Evolutionary conservation across 73 alveolate species (phyloP).

Genomic region (Uronychia binucleata): DNA sequence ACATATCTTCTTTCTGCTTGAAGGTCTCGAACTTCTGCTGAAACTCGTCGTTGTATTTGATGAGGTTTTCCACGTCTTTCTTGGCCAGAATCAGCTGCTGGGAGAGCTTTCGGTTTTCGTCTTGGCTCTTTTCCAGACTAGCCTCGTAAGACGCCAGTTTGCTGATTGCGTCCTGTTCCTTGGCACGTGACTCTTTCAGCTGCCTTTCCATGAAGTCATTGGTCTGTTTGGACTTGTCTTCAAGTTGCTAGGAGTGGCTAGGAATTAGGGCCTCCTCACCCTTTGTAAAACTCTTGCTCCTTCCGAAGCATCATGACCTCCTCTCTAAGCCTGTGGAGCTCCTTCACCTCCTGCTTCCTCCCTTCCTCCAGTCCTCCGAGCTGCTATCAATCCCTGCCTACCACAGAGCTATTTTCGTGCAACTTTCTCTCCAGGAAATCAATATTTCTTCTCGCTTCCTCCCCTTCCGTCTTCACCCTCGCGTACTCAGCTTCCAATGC

Average conservation of each 20-base stretch:
- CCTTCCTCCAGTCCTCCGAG: conserved; percentile 53
- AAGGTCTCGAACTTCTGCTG: conserved; percentile 21
- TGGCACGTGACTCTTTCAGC: conserved; percentile 20
- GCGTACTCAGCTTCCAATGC: conserved; percentile 16
- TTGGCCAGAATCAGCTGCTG: conserved; percentile 23
- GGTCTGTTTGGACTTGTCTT: conserved; percentile 1
- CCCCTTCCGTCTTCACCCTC: conserved; percentile 12
- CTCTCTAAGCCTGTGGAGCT: conserved; percentile 37
- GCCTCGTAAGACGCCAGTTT: conserved; percentile 16
- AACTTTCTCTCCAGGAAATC: conserved; percentile 36
- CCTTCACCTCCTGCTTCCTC: conserved; percentile 41
- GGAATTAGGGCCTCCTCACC: too few species aligned
- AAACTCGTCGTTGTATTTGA: conserved; percentile 38
- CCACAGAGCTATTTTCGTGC: conserved; percentile 21
- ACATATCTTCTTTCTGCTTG: conserved; percentile 29
- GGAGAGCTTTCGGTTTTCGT: conserved; percentile 12
- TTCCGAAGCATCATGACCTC: conserved; percentile 14
- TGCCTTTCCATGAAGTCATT: conserved; percentile 6
- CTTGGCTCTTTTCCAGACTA: conserved; percentile 15
- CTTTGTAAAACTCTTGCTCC: conserved; percentile 48
- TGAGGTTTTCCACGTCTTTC: conserved; percentile 29
- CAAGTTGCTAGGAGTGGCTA: conserved; percentile 35
- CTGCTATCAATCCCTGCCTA: not conserved
- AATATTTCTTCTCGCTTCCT: conserved; percentile 20
- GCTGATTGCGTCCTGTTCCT: conserved; percentile 25